A percentile compares a stretch with the other conserved stretches of the same genome.
phyloP scores from a whole-genome alignment of 208 protist species.

The Acanthamoeba lenticulata region DNA sequence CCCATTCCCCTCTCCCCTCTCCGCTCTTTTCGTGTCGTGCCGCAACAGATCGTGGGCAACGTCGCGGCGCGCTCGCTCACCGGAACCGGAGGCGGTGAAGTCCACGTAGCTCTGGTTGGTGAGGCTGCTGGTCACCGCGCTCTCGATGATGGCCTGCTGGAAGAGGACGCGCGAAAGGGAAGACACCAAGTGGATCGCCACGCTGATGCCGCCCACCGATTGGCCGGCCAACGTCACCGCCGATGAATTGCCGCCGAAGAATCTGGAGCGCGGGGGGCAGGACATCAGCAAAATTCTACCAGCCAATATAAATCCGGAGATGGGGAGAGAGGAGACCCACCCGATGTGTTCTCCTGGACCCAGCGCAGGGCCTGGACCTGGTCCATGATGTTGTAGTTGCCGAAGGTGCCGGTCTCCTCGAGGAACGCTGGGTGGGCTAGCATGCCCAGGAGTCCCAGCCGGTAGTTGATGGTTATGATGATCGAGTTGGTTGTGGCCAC shows the following conservation, averaged over 20 bases:
- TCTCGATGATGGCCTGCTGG: conserved; percentile 76
- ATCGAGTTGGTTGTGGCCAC: conserved; percentile 64
- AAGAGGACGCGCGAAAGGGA: conserved; percentile 76
- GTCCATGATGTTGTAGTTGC: conserved; percentile 87
- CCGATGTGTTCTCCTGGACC: conserved; percentile 83
- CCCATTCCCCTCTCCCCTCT: neutral
- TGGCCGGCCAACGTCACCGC: conserved; percentile 84
- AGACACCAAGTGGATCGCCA: conserved; percentile 78
- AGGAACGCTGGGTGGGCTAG: conserved; percentile 65
- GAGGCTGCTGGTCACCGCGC: conserved; percentile 1
- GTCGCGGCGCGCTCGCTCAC: neutral
- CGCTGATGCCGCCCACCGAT: conserved; percentile 80
- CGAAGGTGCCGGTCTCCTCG: conserved; percentile 51
- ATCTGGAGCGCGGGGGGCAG: neutral
- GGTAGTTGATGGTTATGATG: conserved; percentile 87
- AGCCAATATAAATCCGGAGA: neutral
- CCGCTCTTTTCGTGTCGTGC: neutral
- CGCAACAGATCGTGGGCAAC: neutral
- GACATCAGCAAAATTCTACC: neutral
- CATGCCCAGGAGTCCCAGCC: conserved; percentile 83
- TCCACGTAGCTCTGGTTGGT: conserved; percentile 38
- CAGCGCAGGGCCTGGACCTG: conserved; percentile 84
- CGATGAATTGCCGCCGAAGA: conserved; percentile 85
- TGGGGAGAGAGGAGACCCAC: neutral
- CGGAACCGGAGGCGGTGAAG: neutral